These are phyloP conservation scores for Cucumis sativus DNA, from an alignment of 306 rosid species.

Conservation along the genomic window DNA sequence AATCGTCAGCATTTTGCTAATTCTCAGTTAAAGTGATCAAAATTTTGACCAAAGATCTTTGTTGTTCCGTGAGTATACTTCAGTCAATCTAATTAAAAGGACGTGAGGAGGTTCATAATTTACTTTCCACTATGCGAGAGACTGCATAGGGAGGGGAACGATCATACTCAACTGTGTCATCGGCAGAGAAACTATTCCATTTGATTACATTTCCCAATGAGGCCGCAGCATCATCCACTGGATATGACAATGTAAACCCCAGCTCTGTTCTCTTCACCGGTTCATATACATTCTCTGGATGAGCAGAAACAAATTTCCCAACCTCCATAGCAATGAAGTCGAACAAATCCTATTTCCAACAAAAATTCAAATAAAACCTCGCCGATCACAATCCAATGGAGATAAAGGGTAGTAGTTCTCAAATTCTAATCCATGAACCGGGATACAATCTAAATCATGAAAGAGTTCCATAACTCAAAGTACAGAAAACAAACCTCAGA, in stretches of 20 bases:
- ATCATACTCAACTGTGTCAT: slow-evolving; percentile 43
- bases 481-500: slow-evolving; percentile 19
- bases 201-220: slow-evolving; percentile 25
- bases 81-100: not conserved
- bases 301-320: slow-evolving; percentile 31
- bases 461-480: not conserved
- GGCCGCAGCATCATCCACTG: slow-evolving; percentile 17
- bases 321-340: slow-evolving; percentile 50
- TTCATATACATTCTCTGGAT: slow-evolving; percentile 13
- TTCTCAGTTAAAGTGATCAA: not conserved
- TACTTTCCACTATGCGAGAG: not conserved
- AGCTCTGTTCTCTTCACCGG: slow-evolving; percentile 19
- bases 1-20: not conserved
- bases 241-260: slow-evolving; percentile 46
- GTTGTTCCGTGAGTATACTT: not conserved
- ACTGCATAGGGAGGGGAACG: not conserved
- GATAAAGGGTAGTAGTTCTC: not conserved
- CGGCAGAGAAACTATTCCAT: slow-evolving; percentile 28
- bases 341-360: slow-evolving; percentile 25
- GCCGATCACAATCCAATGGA: not conserved
- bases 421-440: not conserved
- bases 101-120: not conserved
- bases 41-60: not conserved
- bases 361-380: not conserved
- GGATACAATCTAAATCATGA: not conserved